Base-by-base conservation (phyloP, 1,284 basidiomycete species). In the Ustilago hordei region DNA sequence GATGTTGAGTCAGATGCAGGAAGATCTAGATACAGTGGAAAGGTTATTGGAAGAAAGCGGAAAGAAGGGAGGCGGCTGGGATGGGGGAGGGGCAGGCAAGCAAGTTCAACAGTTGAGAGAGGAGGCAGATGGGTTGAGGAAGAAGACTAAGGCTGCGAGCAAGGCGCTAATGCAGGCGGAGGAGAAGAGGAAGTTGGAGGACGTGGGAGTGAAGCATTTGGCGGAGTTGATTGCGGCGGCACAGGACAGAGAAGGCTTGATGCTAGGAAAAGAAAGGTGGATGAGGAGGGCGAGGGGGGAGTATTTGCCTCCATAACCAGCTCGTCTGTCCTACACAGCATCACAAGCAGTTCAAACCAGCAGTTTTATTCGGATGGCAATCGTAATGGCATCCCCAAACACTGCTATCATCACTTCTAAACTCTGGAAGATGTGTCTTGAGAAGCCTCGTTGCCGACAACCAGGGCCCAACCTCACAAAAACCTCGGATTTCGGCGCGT, bases 241-340 rank as follows among this genome's bases (percentile, higher is more conserved):
- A 2, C 72, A 79, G 41, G 69, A 75, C 7, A 35, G 31, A 3
- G 63, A 79, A 28, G 36, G 56, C 6, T 2, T 79, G 13, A 36
- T 72, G 55, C 31, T 75, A 53, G 77, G 77, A 0, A 77, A 73
- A 43, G 31, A 52, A 8, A 50, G 77, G 19, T 79, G 77, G 77
- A 9, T 32, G 7, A 55, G 19, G 41, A 47, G 60, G 2, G 64
- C 64, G 39, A 48, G 50, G 0, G 62, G 53, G 19, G 77, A 61
- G 11, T 76, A 66, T 50, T 48, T 79, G 32, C 63, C 63, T 34
- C 64, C 77, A 28, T 61, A 23, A 8, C 12, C 34, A 52, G 7
- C n/a, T 12, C 23, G 35, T 41, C n/a, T 3, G 13, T 7, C 38
- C n/a, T 15, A 8, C 31, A 45, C 43, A n/a, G 2, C n/a, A 45